Percentiles rank a stretch among this genome's conserved stretches.
Evolutionary conservation across 1,139 yeast species (phyloP).

Genomic region (Yamadazyma pseudoaaseri): DNA sequence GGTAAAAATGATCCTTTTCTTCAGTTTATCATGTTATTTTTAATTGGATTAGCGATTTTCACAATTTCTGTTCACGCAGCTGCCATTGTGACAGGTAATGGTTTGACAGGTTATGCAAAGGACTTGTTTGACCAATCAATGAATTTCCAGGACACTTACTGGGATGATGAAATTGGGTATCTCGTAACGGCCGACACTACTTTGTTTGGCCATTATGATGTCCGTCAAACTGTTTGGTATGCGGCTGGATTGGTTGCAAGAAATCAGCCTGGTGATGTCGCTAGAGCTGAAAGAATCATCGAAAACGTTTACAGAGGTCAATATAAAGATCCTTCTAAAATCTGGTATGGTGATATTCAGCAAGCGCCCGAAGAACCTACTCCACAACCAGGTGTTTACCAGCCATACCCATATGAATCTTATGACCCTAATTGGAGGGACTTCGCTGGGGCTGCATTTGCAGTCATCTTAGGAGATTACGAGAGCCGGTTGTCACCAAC

Average conservation of each 20-base stretch:
- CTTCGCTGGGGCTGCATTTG: too few species aligned
- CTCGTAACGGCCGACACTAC: constrained; percentile 11
- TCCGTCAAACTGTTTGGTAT: constrained; percentile 13
- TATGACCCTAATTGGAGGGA: constrained; percentile 13
- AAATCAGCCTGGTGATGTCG: constrained; percentile 10
- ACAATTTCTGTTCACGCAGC: too few species aligned
- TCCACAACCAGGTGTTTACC: constrained; percentile 18
- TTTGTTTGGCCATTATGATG: constrained; percentile 11
- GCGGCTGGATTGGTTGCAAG: constrained; percentile 12
- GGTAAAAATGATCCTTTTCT: too few species aligned
- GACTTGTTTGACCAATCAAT: too few species aligned
- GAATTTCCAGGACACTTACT: constrained; percentile 8
- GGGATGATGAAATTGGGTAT: constrained; percentile 11
- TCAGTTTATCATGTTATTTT: too few species aligned
- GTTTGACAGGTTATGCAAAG: too few species aligned
- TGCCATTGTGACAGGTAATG: too few species aligned
- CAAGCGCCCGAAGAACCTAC: constrained; percentile 18
- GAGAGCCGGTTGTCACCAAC: too few species aligned
- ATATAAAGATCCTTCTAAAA: constrained; percentile 12
- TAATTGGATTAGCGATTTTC: too few species aligned
- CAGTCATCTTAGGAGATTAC: too few species aligned
- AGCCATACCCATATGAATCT: constrained; percentile 5
- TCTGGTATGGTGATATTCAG: constrained; percentile 12
- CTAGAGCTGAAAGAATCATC: constrained; percentile 9
- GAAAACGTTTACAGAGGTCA: constrained; percentile 9